Conservation (phyloP, 2,329 filamentous ascomycete species). For the Penicillium polonicum region DNA sequence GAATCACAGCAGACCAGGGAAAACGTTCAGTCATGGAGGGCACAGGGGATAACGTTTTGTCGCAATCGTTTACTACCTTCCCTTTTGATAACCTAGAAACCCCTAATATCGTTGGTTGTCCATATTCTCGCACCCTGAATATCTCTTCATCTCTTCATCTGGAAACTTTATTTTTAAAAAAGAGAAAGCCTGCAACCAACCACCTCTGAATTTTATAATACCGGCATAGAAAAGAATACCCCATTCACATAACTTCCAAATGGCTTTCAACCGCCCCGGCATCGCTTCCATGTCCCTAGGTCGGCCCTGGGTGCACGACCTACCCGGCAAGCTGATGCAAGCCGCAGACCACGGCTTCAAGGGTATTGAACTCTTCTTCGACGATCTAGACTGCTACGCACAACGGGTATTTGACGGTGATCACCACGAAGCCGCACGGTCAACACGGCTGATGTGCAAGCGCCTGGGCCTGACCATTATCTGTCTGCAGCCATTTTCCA, state of each 20-base stretch:
- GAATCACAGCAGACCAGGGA: conserved; percentile 5
- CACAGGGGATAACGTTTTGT: conserved; percentile 18
- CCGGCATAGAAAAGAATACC: background rate
- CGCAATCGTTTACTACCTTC: background rate
- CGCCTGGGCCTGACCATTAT: conserved; percentile 35
- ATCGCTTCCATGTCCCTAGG: conserved; percentile 79
- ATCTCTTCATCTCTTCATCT: background rate
- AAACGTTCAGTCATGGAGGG: conserved; percentile 1
- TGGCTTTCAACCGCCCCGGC: conserved; percentile 48
- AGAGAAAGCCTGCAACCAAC: background rate
- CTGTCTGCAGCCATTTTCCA: conserved; percentile 72
- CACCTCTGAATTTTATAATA: background rate
- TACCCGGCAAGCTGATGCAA: conserved; percentile 66
- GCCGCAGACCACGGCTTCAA: conserved; percentile 50
- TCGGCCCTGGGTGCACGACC: conserved; percentile 66
- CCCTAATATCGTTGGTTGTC: background rate
- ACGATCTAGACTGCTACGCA: conserved; percentile 35
- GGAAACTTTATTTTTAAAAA: background rate
- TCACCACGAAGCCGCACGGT: conserved; percentile 27
- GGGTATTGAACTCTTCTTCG: conserved; percentile 40
- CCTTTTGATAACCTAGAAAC: background rate
- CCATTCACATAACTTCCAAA: conserved; percentile 7
- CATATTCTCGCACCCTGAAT: background rate
- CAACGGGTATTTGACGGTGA: conserved; percentile 24
- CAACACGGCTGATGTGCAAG: conserved; percentile 52